These are phyloP conservation scores for Jaltomata sinuosa DNA, from an alignment of 257 asterid species.

Conservation along the genomic window DNA sequence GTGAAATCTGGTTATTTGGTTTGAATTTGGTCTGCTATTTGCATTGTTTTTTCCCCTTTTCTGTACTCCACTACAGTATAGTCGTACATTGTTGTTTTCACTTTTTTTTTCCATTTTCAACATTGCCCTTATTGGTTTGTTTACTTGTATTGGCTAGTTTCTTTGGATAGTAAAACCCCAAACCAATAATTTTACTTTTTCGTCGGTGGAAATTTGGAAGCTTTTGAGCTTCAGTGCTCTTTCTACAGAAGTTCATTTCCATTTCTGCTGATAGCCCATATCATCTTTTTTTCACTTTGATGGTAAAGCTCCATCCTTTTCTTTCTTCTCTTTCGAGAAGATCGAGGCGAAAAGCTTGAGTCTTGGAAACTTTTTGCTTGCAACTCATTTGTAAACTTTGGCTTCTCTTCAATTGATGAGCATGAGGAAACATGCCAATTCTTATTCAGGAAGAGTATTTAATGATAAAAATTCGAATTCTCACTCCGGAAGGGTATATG, in stretches of 20 bases:
- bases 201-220: constrained; percentile 3
- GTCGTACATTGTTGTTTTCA: not conserved
- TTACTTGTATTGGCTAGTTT: not conserved
- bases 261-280: not conserved
- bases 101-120: not conserved
- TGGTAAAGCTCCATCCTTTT: not conserved
- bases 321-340: not conserved
- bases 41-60: not conserved
- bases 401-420: not conserved
- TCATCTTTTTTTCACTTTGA: not conserved
- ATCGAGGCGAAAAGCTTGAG: not conserved
- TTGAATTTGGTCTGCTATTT: not conserved
- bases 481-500: constrained; percentile 59
- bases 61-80: not conserved
- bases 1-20: not conserved
- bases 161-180: not conserved
- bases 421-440: constrained; percentile 52
- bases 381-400: not conserved
- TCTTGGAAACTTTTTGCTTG: not conserved
- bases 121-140: not conserved
- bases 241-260: not conserved
- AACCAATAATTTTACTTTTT: not conserved
- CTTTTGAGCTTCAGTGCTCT: not conserved
- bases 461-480: constrained; percentile 63
- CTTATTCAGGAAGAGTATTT: constrained; percentile 62